These are phyloP conservation scores for Diaporthe vaccinii DNA, from an alignment of 2,329 filamentous ascomycete genomes.

Conservation along the genomic window DNA sequence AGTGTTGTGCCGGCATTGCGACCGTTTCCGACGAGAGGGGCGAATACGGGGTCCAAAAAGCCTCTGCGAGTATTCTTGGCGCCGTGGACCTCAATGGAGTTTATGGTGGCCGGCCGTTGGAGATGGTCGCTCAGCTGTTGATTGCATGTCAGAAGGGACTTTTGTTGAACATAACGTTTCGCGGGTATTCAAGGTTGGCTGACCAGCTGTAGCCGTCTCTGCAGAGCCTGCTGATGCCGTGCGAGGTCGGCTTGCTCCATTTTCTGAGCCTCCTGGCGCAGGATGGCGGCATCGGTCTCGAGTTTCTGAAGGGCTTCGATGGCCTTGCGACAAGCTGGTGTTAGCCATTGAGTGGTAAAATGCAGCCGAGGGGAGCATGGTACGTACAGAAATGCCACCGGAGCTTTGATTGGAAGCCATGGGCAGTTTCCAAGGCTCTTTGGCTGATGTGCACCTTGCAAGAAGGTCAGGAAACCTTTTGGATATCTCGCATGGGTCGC, in stretches of 20 bases:
- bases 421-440: constrained; percentile 40
- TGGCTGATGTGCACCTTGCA: constrained; percentile 7
- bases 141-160: constrained; percentile 36
- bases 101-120: constrained; percentile 88
- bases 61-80: constrained; percentile 84
- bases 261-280: constrained; percentile 56
- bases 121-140: constrained; percentile 82
- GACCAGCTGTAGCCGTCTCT: constrained; percentile 55
- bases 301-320: constrained; percentile 57
- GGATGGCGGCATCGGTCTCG: constrained; percentile 52
- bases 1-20: constrained; percentile 80
- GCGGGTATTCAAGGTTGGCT: neutral
- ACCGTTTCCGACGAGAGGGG: constrained; percentile 80
- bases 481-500: constrained; percentile 14
- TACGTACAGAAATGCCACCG: constrained; percentile 49
- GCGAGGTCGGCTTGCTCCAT: constrained; percentile 44
- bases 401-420: constrained; percentile 53
- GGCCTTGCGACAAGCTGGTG: constrained; percentile 45
- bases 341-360: constrained; percentile 38
- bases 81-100: constrained; percentile 86
- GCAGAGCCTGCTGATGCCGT: constrained; percentile 55
- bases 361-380: constrained; percentile 43
- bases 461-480: constrained; percentile 8
- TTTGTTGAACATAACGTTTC: neutral
- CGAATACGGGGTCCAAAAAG: constrained; percentile 87